Evolutionary conservation across 2,329 filamentous ascomycete genomes (phyloP), one percentile per base, ranked within the genome.

Genomic region (Lecanoromycetidae sp.): DNA sequence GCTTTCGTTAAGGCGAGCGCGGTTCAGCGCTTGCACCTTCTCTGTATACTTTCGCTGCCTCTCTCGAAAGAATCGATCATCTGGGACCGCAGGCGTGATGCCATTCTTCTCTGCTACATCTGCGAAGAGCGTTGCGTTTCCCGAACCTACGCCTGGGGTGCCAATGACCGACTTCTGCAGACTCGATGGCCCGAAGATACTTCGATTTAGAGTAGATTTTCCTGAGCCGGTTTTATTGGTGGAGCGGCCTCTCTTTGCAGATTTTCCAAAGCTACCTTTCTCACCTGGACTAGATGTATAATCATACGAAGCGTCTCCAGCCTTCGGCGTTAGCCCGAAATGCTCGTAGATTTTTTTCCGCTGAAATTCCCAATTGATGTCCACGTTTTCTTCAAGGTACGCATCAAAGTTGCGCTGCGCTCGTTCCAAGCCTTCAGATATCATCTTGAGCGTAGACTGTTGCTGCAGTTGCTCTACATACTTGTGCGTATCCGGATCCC

Each of bases 341-440:
- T 98, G 91, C 59, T 94, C 81, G 65, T 95, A 96, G 54, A 98
- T 94, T 55, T 81, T 81, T 64, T 84, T 86, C 53, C 90, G 82
- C 67, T 96, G 90, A 13, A 84, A 82, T 57, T 95, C 88, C 88
- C 91, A 96, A 63, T 96, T 87, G 70, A 94, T 82, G 25, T 87
- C 86, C 41, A 96, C 80, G 60, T 94, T 93, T 58, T 95, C 88
- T 62, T 96, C 88, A 47, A 98, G 72, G 62, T 94, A 96, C 51
- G 78, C 76, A 62, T 98, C 88, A 61, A 98, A 96, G 60, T 96
- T 91, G 47, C 80, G 79, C 51, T 90, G 82, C 3, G 88, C 91
- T 58, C 88, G 80, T 58, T 90, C 82, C 52, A 96, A 71, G n/a
- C 87, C 86, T 61, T 95, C 87, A 27, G 84, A 77, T 57, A 95